Conservation (phyloP, 768 basidiomycete genomes). For the Trametes villosa region DNA sequence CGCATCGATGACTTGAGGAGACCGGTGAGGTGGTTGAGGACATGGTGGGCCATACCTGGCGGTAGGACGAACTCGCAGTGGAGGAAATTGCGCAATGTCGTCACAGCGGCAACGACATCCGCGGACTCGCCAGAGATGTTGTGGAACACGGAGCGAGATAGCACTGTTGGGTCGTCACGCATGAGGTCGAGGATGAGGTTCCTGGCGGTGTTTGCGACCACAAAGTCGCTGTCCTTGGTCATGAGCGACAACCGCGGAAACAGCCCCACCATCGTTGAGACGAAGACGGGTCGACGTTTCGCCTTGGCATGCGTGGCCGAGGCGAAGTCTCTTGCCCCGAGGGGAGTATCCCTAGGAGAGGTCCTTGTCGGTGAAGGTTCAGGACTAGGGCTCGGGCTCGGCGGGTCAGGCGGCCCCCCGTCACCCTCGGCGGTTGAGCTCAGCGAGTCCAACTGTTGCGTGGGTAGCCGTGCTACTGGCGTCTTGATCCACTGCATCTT, state of each 20-base stretch:
- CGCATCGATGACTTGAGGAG: slow-evolving; percentile 60
- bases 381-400: slow-evolving; percentile 26
- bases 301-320: slow-evolving; percentile 46
- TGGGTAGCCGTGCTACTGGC: slow-evolving; percentile 69
- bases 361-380: slow-evolving; percentile 26
- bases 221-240: slow-evolving; percentile 55
- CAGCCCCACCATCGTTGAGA: slow-evolving; percentile 57
- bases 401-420: slow-evolving; percentile 31
- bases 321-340: slow-evolving; percentile 32
- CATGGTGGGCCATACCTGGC: slow-evolving; percentile 63
- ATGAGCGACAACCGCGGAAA: slow-evolving; percentile 59
- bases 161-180: slow-evolving; percentile 74
- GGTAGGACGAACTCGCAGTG: slow-evolving; percentile 62
- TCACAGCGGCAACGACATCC: slow-evolving; percentile 51
- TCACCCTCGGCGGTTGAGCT: slow-evolving; percentile 37
- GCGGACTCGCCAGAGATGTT: slow-evolving; percentile 55
- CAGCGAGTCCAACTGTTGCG: slow-evolving; percentile 56
- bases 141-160: slow-evolving; percentile 66
- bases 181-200: slow-evolving; percentile 64
- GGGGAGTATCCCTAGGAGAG: slow-evolving; percentile 42
- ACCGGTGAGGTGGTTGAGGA: slow-evolving; percentile 74
- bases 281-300: slow-evolving; percentile 72
- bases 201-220: slow-evolving; percentile 60
- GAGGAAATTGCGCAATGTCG: slow-evolving; percentile 58
- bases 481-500: slow-evolving; percentile 61